These are phyloP conservation scores for Linnemannia zychae DNA, from an alignment of 192 early-diverging fungal species.

Conservation along the genomic window DNA sequence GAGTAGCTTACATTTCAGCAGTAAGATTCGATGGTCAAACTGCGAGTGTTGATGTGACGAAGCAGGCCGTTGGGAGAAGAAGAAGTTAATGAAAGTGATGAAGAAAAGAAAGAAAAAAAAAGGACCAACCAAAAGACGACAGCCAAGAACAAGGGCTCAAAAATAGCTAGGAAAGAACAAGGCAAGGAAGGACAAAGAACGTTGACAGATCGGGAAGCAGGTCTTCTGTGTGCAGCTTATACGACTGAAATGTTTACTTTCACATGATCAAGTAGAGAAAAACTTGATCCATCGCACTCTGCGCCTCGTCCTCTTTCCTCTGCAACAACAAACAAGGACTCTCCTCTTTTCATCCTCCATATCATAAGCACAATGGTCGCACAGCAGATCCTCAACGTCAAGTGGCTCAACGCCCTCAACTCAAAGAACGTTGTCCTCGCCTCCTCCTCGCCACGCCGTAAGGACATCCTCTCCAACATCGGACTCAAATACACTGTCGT, in stretches of 20 bases:
- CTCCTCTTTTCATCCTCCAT: too few species aligned
- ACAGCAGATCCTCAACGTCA: slow-evolving; percentile 39
- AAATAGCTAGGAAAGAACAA: not conserved
- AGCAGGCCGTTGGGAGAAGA: not conserved
- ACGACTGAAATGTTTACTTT: not conserved
- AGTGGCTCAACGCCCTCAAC: slow-evolving; percentile 54
- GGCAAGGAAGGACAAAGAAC: not conserved
- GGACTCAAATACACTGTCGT: slow-evolving; percentile 75
- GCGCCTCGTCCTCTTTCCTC: not conserved
- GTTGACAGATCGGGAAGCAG: not conserved
- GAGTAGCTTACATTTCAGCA: slow-evolving; percentile 8
- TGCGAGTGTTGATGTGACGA: not conserved
- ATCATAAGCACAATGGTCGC: slow-evolving; percentile 21
- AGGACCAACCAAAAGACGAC: slow-evolving; percentile 1
- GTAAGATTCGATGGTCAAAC: slow-evolving; percentile 1
- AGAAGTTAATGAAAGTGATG: not conserved
- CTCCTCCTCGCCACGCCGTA: slow-evolving; percentile 85
- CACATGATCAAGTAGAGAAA: not conserved
- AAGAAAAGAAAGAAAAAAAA: not conserved
- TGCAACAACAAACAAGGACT: not conserved
- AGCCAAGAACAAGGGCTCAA: not conserved
- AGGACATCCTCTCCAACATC: slow-evolving; percentile 74
- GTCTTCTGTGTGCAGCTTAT: not conserved
- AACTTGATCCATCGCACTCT: not conserved
- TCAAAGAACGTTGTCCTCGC: slow-evolving; percentile 76